Percentiles rank a stretch among this genome's conserved stretches.
These are phyloP conservation scores for Daedaleopsis nitida DNA, from an alignment of 768 basidiomycete species.

Conservation along the genomic window DNA sequence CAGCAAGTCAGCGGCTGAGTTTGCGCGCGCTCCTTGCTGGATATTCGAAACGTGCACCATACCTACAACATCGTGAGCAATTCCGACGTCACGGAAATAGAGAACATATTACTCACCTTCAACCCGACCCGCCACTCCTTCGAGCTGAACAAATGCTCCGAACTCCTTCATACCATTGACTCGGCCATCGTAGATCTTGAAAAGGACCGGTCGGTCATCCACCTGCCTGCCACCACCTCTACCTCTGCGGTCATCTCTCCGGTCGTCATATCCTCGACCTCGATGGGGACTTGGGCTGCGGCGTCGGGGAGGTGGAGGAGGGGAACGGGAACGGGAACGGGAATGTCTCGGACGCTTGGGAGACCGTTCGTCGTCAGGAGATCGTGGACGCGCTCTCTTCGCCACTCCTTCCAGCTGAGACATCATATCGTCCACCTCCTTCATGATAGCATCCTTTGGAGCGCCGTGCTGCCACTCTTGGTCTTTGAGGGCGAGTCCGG, in stretches of 20 bases:
- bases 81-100: too few species aligned
- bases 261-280: slow-evolving; percentile 48
- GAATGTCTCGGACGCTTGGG: slow-evolving; percentile 64
- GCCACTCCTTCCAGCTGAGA: slow-evolving; percentile 67
- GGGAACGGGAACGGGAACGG: slow-evolving; percentile 45
- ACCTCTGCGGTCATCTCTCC: slow-evolving; percentile 43
- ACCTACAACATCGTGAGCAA: slow-evolving; percentile 47
- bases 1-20: slow-evolving; percentile 85
- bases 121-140: slow-evolving; percentile 80
- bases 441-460: slow-evolving; percentile 78
- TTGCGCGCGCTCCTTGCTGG: slow-evolving; percentile 80
- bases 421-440: slow-evolving; percentile 92
- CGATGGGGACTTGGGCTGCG: slow-evolving; percentile 62
- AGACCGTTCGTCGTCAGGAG: slow-evolving; percentile 41
- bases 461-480: slow-evolving; percentile 61
- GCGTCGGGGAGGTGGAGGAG: slow-evolving; percentile 49
- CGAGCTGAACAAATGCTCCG: slow-evolving; percentile 90
- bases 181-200: slow-evolving; percentile 92
- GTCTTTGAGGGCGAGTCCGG: slow-evolving; percentile 84
- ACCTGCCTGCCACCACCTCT: slow-evolving; percentile 43
- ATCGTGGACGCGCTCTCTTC: slow-evolving; percentile 54
- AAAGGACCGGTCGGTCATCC: slow-evolving; percentile 86
- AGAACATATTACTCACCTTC: slow-evolving; percentile 66
- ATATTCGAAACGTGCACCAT: slow-evolving; percentile 97
- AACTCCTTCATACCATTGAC: slow-evolving; percentile 91